These are phyloP conservation scores for Penicillium turbatum DNA, from an alignment of 495 filamentous ascomycete species.

Conservation along the genomic window DNA sequence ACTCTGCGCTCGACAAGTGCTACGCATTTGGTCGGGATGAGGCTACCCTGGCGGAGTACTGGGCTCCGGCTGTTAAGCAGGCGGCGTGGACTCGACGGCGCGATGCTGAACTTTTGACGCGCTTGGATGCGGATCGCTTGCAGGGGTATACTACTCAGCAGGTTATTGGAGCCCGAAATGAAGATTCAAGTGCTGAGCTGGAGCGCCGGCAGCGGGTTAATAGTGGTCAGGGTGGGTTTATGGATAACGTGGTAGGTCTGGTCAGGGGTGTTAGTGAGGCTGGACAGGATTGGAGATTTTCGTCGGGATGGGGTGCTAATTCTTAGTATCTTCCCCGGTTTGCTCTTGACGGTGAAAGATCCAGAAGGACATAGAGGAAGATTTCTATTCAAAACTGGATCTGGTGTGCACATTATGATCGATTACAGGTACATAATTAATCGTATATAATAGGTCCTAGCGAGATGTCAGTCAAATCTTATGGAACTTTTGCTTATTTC, in stretches of 20 bases:
- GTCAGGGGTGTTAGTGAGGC: constrained; percentile 28
- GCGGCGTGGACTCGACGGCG: constrained; percentile 29
- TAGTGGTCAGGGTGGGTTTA: constrained; percentile 26
- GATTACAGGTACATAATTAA: no score
- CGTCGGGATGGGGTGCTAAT: constrained; percentile 30
- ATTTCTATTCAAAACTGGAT: no score
- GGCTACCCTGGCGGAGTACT: constrained; percentile 29
- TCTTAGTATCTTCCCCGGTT: constrained; percentile 4
- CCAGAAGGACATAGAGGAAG: no score
- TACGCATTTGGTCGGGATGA: constrained; percentile 32
- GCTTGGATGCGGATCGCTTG: constrained; percentile 23
- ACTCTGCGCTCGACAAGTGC: constrained; percentile 9
- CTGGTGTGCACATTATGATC: no score
- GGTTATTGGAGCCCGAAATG: constrained; percentile 8
- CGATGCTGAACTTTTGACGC: constrained; percentile 13
- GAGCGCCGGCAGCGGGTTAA: constrained; percentile 27
- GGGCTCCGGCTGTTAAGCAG: constrained; percentile 38
- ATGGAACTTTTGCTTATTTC: not conserved
- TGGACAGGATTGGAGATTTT: constrained; percentile 24
- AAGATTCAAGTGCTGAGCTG: constrained; percentile 20
- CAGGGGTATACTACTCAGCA: constrained; percentile 21
- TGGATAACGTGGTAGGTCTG: constrained; percentile 28
- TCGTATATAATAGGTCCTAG: not conserved
- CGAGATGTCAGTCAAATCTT: not conserved
- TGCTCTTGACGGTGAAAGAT: no score